Evolutionary conservation across 148 eudicot species (phyloP).

Genomic region (Fallopia convolvulus): DNA sequence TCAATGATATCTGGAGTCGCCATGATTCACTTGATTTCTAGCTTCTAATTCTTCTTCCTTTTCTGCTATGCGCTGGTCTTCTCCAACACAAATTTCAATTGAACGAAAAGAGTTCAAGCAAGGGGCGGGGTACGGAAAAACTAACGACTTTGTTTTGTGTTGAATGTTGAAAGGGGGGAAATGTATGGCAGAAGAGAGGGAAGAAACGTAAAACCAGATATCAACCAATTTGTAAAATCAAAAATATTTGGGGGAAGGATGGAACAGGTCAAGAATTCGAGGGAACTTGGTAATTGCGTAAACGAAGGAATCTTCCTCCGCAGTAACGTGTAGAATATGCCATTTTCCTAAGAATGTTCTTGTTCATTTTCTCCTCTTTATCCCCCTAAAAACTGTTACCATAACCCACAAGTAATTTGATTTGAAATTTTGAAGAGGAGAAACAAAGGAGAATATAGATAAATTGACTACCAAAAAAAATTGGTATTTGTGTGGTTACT

Average conservation of each 20-base stretch:
- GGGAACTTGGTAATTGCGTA: conserved; percentile 1
- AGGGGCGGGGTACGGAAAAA: neutral
- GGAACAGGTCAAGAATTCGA: neutral
- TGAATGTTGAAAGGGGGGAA: neutral
- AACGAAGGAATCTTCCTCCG: neutral
- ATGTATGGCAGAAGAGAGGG: neutral
- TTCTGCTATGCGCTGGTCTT: neutral
- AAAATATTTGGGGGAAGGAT: neutral
- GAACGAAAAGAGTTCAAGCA: neutral
- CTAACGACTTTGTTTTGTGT: neutral
- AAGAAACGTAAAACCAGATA: neutral
- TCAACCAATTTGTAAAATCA: neutral
- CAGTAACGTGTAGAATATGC: conserved; percentile 11
- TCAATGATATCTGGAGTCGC: conserved; percentile 41
- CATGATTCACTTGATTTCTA: conserved; percentile 29
- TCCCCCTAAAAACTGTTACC: neutral
- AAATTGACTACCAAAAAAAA: no score
- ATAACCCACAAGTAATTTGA: neutral
- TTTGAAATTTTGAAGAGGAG: neutral
- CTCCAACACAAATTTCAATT: neutral
- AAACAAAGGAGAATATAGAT: neutral
- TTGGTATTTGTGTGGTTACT: no score
- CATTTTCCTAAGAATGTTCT: neutral
- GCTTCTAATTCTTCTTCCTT: neutral
- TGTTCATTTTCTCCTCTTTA: neutral